A percentile compares a stretch with the other conserved stretches of the same genome.
Conservation (phyloP, 164 flowering plant species). For the Magnolia sinica region DNA sequence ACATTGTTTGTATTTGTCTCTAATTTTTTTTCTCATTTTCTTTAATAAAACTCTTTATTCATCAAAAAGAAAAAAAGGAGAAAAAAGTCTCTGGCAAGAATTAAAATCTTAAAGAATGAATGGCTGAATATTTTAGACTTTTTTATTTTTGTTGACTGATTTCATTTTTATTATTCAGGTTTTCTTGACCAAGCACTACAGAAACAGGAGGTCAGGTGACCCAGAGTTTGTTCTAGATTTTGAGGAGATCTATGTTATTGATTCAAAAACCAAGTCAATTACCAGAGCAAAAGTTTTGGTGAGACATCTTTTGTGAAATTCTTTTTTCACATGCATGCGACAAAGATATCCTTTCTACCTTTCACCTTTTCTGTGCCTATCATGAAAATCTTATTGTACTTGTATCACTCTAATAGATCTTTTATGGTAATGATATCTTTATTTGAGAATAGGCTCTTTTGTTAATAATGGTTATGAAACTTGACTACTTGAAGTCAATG, state of each 20-base stretch:
- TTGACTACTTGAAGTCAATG: not conserved
- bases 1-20: not conserved
- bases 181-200: conserved; percentile 86
- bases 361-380: not conserved
- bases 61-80: too few species aligned
- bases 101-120: not conserved
- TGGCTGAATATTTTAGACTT: not conserved
- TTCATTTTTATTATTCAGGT: conserved; percentile 43
- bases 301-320: conserved; percentile 13
- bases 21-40: not conserved
- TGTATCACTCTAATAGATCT: too few species aligned
- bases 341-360: not conserved
- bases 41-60: too few species aligned
- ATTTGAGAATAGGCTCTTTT: too few species aligned
- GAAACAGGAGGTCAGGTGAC: conserved; percentile 71
- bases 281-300: conserved; percentile 90
- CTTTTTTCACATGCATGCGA: not conserved
- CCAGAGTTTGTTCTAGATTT: conserved; percentile 89
- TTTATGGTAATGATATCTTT: too few species aligned
- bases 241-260: conserved; percentile 95
- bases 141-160: not conserved
- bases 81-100: not conserved
- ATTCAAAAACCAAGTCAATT: conserved; percentile 86
- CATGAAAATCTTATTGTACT: not conserved
- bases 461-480: not conserved